Percentiles rank a stretch among this genome's conserved stretches.
phyloP scores from a whole-genome alignment of 129 eudicot genomes.

The Glebionis coronaria region DNA sequence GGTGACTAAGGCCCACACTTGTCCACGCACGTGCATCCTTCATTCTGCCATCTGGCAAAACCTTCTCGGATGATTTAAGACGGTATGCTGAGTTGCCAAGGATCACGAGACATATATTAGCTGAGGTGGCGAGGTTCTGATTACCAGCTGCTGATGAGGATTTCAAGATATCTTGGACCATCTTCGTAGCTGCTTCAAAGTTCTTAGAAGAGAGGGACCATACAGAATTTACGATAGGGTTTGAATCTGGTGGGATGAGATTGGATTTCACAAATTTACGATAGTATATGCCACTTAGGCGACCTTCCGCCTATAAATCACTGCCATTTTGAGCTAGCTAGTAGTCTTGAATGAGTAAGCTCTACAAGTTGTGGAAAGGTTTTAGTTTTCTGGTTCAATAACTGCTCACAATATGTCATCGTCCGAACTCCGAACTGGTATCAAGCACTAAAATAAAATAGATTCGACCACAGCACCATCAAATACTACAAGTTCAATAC shows the following conservation, averaged over 20 bases:
- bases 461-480: too few relatives aligned
- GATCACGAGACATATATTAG: constrained; percentile 47
- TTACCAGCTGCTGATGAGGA: constrained; percentile 33
- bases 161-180: constrained; percentile 25
- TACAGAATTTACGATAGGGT: constrained; percentile 31
- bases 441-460: neutral
- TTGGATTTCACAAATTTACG: too few relatives aligned
- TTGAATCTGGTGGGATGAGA: constrained; percentile 18
- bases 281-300: too few relatives aligned
- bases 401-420: too few relatives aligned
- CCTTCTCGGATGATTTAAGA: constrained; percentile 30
- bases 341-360: constrained; percentile 3
- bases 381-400: too few relatives aligned
- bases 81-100: constrained; percentile 38
- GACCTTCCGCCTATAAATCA: too few relatives aligned
- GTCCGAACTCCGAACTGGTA: neutral
- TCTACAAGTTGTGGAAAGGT: neutral
- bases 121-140: constrained; percentile 41
- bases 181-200: constrained; percentile 14
- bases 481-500: too few relatives aligned
- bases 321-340: neutral
- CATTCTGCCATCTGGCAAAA: constrained; percentile 44
- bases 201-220: constrained; percentile 25
- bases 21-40: constrained; percentile 79
- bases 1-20: constrained; percentile 62